A percentile compares a stretch with the other conserved stretches of the same genome.
Conservation (phyloP, 1,284 basidiomycete species). For the Melanopsichium pennsylvanicum region DNA sequence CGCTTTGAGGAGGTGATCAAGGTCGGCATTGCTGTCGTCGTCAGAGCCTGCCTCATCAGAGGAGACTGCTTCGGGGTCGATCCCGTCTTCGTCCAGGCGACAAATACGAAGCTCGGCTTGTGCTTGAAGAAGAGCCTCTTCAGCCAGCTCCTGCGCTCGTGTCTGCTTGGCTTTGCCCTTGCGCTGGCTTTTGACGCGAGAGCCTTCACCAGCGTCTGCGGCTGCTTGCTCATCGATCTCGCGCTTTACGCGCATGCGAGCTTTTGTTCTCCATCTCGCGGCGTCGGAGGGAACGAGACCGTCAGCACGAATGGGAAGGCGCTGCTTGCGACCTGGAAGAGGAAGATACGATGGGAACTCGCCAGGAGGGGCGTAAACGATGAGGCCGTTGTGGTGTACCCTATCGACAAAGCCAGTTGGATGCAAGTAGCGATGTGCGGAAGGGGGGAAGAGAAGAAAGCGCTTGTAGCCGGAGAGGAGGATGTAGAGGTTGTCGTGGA, state of each 20-base stretch:
- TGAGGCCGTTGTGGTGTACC: slow-evolving; percentile 60
- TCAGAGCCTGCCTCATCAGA: slow-evolving; percentile 42
- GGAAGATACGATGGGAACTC: slow-evolving; percentile 37
- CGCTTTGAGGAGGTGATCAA: slow-evolving; percentile 11
- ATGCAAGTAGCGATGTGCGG: slow-evolving; percentile 52
- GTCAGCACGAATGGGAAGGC: slow-evolving; percentile 51
- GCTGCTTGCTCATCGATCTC: slow-evolving; percentile 53
- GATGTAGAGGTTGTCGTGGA: slow-evolving; percentile 65
- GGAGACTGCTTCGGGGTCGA: slow-evolving; percentile 37
- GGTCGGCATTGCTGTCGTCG: slow-evolving; percentile 17
- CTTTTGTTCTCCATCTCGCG: slow-evolving; percentile 55
- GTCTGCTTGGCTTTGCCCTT: slow-evolving; percentile 60
- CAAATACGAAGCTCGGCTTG: slow-evolving; percentile 43
- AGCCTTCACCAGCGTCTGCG: slow-evolving; percentile 42
- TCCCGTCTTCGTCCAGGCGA: slow-evolving; percentile 42
- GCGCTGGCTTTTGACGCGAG: slow-evolving; percentile 25
- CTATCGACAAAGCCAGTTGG: slow-evolving; percentile 46
- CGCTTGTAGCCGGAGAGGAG: slow-evolving; percentile 62
- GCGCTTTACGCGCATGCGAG: slow-evolving; percentile 37
- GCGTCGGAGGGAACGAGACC: slow-evolving; percentile 59
- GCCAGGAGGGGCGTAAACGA: slow-evolving; percentile 53
- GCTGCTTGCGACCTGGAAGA: slow-evolving; percentile 16
- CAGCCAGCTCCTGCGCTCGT: slow-evolving; percentile 40
- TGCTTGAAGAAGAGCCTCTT: slow-evolving; percentile 40
- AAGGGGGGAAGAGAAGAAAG: slow-evolving; percentile 63